Evolutionary conservation across 768 basidiomycete genomes (phyloP).

Genomic region (Mycena galericulata): DNA sequence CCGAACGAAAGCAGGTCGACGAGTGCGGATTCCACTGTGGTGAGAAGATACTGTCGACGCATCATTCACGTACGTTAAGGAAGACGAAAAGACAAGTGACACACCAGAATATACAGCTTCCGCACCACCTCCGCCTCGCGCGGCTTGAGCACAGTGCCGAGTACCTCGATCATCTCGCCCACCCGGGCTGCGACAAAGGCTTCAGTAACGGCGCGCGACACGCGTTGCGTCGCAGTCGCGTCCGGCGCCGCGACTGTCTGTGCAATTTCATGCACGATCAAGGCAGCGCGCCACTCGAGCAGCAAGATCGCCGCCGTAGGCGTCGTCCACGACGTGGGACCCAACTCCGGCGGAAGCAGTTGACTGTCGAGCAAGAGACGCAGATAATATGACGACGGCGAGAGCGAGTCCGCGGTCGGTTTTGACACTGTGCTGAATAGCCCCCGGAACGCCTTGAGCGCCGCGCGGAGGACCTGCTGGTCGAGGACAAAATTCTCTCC

Average conservation of each 20-base stretch:
- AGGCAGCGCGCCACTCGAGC: conserved; percentile 75
- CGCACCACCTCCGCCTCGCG: conserved; percentile 39
- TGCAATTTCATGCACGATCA: conserved; percentile 62
- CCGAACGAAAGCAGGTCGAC: conserved; percentile 71
- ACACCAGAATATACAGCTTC: no score
- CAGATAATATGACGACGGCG: conserved; percentile 67
- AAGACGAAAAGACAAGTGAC: neutral
- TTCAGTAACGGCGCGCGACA: conserved; percentile 74
- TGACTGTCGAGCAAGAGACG: conserved; percentile 55
- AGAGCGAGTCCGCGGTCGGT: conserved; percentile 44
- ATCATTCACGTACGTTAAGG: neutral
- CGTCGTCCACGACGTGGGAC: conserved; percentile 50
- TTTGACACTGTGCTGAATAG: conserved; percentile 46
- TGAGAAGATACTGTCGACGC: conserved; percentile 67
- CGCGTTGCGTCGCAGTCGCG: conserved; percentile 66
- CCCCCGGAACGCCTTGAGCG: conserved; percentile 66
- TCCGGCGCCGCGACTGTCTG: conserved; percentile 56
- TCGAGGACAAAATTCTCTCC: conserved; percentile 86
- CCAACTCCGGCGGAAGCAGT: conserved; percentile 35
- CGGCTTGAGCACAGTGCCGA: conserved; percentile 35
- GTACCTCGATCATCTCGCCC: conserved; percentile 55
- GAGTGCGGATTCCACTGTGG: conserved; percentile 64
- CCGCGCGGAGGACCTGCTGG: conserved; percentile 78
- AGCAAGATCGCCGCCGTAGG: conserved; percentile 57
- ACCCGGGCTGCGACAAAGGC: conserved; percentile 74